Evolutionary conservation across 2,329 filamentous ascomycete species (phyloP).

Genomic region (Ophiostoma sp.): DNA sequence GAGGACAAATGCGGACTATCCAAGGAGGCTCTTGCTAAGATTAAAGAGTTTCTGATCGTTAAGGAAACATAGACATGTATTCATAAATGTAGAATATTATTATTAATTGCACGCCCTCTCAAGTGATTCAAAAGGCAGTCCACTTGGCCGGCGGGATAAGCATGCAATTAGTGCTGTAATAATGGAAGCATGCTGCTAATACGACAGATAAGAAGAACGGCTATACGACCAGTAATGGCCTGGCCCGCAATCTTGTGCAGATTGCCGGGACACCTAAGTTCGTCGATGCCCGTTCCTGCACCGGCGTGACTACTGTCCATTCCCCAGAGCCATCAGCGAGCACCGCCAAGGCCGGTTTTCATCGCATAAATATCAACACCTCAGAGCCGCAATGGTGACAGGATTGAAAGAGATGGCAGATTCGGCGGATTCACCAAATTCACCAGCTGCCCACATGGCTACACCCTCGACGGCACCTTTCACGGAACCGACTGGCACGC

Average conservation of each 20-base stretch:
- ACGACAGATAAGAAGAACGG: not conserved
- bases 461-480: not conserved
- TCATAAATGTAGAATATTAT: too few species aligned
- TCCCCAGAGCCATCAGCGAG: not conserved
- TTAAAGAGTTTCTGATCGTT: slow-evolving; percentile 13
- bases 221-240: not conserved
- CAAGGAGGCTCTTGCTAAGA: slow-evolving; percentile 35
- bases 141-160: not conserved
- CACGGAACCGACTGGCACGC: not conserved
- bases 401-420: not conserved
- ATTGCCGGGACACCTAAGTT: not conserved
- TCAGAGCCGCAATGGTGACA: not conserved
- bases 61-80: not conserved
- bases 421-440: not conserved
- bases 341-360: not conserved
- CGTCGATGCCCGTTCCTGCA: not conserved
- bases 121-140: not conserved
- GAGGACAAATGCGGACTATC: slow-evolving; percentile 53
- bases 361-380: not conserved
- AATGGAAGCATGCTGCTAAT: not conserved
- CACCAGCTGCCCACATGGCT: not conserved
- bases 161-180: not conserved
- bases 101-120: too few species aligned
- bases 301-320: not conserved
- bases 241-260: not conserved